Base-by-base conservation (phyloP, 306 rosid species). In the Fragaria iinumae region DNA sequence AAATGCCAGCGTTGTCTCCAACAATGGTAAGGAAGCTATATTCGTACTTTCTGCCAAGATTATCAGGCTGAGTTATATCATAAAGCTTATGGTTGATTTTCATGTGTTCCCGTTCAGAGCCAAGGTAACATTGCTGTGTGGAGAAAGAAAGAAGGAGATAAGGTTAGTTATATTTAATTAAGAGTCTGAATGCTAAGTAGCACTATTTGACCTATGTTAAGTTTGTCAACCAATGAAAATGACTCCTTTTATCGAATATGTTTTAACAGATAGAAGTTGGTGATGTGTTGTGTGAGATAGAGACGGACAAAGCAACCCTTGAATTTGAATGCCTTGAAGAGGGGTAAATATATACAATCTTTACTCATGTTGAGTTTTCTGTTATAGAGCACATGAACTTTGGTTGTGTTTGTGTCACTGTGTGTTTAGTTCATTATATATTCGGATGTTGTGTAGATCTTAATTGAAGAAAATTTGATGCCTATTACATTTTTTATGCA, bases 261-360 rank as follows among this genome's bases (percentile, higher is more conserved):
- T 79, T 34, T 82, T 72, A 60, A 83, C 93, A 95, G 98, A 90
- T 95, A 76, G 96, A 89, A 77, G 97, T 95, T 80, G 98, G 98
- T 77, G 97, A 95, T 83, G 90, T 95, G 41, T 71, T 95, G 75
- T 95, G 98, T 78, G 98, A 95, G 90, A 95, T 95, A 89, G 98
- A 95, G 90, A 95, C 98, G 39, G 98, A 95, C 82, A 95, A 95
- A 86, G 98, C 98, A 73, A 95, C 98, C 71, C 83, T 95, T 77
- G 98, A 95, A 84, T 95, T 89, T 80, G 98, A 95, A 84, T 70
- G 73, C 76, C 93, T 95, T 76, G 98, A 95, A 85, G 98, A 95
- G 88, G 98, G 98, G 98, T 95, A 90, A 90, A 73, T 72, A 34
- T 53, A 25, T 60, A 63, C n/a, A 27, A 2, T 77, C 79, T 85